Base-by-base conservation (phyloP, 768 basidiomycete species). In the Nidula microcarpa region DNA sequence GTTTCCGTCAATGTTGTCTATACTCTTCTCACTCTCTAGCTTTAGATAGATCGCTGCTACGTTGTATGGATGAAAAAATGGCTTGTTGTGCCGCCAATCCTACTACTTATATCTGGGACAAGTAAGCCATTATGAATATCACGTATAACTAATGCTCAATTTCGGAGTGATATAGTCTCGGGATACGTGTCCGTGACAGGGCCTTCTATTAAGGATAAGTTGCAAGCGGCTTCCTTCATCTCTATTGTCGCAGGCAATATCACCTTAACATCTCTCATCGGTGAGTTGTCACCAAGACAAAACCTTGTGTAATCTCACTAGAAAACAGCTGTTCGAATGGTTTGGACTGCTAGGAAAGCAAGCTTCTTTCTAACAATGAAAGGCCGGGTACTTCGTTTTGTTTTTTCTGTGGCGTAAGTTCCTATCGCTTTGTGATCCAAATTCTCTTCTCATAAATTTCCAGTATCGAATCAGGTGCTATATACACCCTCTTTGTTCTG, bases 391-490 rank as follows among this genome's bases (percentile, higher is more conserved):
- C 13, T 33, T 10, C 18, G 11, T 33, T 32, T 51, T 32, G 34
- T 13, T 3, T 11, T 17, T 10, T 43, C 35, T 37, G 33, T 34
- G 18, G 9, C 33, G 37, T 51, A 39, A 17, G 50, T 36, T 41
- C 11, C 39, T 13, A n/a, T 9, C 14, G 14, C 16, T 43, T 16
- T 10, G 39, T 9, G 8, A 2, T 51, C 13, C 10, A 4, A 36
- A 10, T n/a, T 43, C 8, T 43, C 18, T 32, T 36, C 34, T 51
- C 30, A 51, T 13, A 30, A 13, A 16, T 3, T 9, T 8, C 49
- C n/a, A 65, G 63, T 5, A 33, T 61, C 51, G 61, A 65, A 45
- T 62, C 63, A 7, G 61, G 60, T 13, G 57, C 60, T 33, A 18
- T 62, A 8, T 62, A 65, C 53, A 60, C 60, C 50, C 32, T 61